phyloP scores from a whole-genome alignment of 768 basidiomycete species.

The Russula dissimulans region DNA sequence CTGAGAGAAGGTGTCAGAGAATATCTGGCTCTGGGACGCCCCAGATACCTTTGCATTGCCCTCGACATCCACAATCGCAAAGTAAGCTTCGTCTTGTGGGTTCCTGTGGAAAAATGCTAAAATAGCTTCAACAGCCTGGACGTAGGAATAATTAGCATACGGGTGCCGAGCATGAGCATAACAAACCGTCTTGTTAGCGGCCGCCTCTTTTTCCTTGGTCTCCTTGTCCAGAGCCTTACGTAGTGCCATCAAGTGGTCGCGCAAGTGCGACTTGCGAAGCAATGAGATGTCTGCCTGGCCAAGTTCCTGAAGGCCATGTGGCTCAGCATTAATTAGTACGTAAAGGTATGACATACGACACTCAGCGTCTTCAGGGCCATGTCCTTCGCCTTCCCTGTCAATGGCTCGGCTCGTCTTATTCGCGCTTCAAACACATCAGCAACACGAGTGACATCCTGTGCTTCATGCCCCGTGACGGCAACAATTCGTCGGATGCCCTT shows the following conservation, averaged over 20 bases:
- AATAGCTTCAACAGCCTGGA: slow-evolving; percentile 61
- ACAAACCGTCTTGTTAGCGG: slow-evolving; percentile 67
- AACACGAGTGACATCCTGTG: slow-evolving; percentile 64
- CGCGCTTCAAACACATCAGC: slow-evolving; percentile 54
- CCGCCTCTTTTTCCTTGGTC: slow-evolving; percentile 70
- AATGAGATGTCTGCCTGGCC: slow-evolving; percentile 85
- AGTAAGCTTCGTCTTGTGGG: slow-evolving; percentile 56
- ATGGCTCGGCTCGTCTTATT: slow-evolving; percentile 51
- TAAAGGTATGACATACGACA: slow-evolving; percentile 42
- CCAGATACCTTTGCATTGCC: slow-evolving; percentile 73
- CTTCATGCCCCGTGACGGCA: slow-evolving; percentile 92
- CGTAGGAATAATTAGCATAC: background rate
- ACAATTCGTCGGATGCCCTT: slow-evolving; percentile 95
- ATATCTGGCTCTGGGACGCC: background rate
- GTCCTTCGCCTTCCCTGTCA: slow-evolving; percentile 76
- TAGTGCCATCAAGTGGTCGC: slow-evolving; percentile 57
- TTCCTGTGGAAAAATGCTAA: slow-evolving; percentile 70
- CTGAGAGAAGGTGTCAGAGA: slow-evolving; percentile 28
- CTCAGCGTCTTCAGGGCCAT: slow-evolving; percentile 72
- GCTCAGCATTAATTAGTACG: background rate
- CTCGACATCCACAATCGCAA: slow-evolving; percentile 63
- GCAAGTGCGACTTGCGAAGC: slow-evolving; percentile 69
- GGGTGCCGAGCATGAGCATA: background rate
- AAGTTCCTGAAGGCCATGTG: slow-evolving; percentile 52
- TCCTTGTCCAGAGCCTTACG: slow-evolving; percentile 82